These are phyloP conservation scores for Aspergillus latus DNA, from an alignment of 2,329 filamentous ascomycete species.

Conservation along the genomic window DNA sequence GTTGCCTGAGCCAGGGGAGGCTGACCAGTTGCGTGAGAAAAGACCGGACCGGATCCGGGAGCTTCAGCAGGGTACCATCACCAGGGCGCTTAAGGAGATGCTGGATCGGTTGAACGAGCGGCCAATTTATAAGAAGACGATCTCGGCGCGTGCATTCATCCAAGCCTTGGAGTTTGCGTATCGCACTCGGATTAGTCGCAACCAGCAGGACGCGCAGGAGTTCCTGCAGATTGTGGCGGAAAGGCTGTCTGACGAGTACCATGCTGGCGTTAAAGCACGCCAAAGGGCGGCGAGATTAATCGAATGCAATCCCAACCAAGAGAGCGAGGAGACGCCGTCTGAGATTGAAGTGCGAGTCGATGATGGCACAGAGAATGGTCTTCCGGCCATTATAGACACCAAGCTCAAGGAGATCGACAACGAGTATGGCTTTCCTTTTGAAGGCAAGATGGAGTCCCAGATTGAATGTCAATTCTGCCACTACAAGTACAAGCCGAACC, in stretches of 20 bases:
- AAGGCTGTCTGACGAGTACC: conserved; percentile 88
- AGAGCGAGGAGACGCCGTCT: conserved; percentile 21
- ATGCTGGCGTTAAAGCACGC: conserved; percentile 76
- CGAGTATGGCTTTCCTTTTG: conserved; percentile 74
- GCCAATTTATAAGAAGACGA: conserved; percentile 89
- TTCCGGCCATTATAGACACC: conserved; percentile 38
- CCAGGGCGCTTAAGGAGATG: conserved; percentile 85
- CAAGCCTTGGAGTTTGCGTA: conserved; percentile 81
- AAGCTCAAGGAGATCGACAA: conserved; percentile 41
- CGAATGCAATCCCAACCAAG: conserved; percentile 22
- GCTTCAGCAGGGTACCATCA: conserved; percentile 79
- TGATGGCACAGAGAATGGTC: conserved; percentile 33
- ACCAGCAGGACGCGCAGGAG: conserved; percentile 97
- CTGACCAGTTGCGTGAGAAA: conserved; percentile 36
- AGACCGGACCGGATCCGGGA: conserved; percentile 53
- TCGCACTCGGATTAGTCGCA: conserved; percentile 82
- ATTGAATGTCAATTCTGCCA: conserved; percentile 88
- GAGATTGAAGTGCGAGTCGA: conserved; percentile 39
- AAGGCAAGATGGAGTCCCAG: conserved; percentile 90
- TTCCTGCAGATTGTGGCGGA: conserved; percentile 94
- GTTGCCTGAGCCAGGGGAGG: conserved; percentile 47
- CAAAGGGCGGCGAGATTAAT: conserved; percentile 35
- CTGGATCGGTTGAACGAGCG: conserved; percentile 90
- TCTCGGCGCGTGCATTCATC: conserved; percentile 83
- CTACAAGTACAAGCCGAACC: conserved; percentile 81